Conservation (phyloP, 1,139 yeast genomes). For the Tardiomyces digboiensis region DNA sequence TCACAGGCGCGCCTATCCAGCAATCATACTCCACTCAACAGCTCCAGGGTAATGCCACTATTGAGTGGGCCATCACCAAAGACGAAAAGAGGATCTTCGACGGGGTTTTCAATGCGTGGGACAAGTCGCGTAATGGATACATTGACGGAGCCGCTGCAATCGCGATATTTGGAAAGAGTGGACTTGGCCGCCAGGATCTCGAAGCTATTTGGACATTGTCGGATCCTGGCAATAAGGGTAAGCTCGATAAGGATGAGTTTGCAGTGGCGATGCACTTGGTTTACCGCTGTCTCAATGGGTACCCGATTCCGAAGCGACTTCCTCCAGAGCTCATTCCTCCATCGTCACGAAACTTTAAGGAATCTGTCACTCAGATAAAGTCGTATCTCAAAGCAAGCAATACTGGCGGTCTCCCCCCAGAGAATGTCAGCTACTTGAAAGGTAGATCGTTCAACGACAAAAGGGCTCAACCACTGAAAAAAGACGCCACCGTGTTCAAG, state of each 20-base stretch:
- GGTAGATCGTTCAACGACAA: constrained; percentile 20
- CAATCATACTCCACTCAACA: constrained; percentile 20
- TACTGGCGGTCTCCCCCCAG: constrained; percentile 9
- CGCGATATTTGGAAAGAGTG: constrained; percentile 81
- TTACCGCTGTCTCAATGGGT: constrained; percentile 73
- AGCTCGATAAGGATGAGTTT: constrained; percentile 73
- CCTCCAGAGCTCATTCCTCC: constrained; percentile 65
- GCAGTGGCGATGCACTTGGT: constrained; percentile 93
- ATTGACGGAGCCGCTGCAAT: constrained; percentile 80
- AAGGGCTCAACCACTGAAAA: constrained; percentile 32
- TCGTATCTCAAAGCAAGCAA: constrained; percentile 28
- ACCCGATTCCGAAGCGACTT: constrained; percentile 55
- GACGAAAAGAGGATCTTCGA: constrained; percentile 86
- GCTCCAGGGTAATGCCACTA: constrained; percentile 23
- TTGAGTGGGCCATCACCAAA: constrained; percentile 68
- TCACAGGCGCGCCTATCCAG: constrained; percentile 35
- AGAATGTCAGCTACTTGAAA: constrained; percentile 16
- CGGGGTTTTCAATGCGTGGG: constrained; percentile 85
- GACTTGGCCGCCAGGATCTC: constrained; percentile 73
- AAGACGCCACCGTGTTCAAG: constrained; percentile 48
- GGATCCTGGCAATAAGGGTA: constrained; percentile 86
- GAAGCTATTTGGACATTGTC: constrained; percentile 91
- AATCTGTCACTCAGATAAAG: constrained; percentile 43
- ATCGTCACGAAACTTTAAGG: constrained; percentile 50
- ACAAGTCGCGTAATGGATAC: constrained; percentile 53